Evolutionary conservation across 2,329 filamentous ascomycete genomes (phyloP), one percentile per base, ranked within the genome.

Genomic region (Fulvia fulva): DNA sequence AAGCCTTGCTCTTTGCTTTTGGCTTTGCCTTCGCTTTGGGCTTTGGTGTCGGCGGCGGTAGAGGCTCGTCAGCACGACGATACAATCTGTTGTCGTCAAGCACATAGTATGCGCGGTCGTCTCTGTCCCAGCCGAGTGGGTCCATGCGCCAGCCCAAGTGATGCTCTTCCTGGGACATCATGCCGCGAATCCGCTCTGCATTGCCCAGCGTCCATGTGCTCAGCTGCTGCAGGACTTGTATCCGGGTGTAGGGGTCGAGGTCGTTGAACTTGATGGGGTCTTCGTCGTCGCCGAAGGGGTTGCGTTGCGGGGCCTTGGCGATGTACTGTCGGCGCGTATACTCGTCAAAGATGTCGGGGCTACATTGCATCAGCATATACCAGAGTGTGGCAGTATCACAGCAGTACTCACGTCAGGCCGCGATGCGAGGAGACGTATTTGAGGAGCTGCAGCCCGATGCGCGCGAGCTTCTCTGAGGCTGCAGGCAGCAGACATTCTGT

Each of bases 401-500:
- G 3, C 32, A 28, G 34, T 19, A 81, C 89, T 65, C 83, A 96
- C 91, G 88, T 95, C 50, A 97, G 80, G 63, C 92, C 92, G 63
- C 92, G 88, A 78, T 97, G 91, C 60, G 92, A 96, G 30, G 94
- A 97, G 51, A 97, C 87, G 71, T 89, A 91, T 81, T 97, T 97
- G 59, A 97, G 84, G 21, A 97, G 80, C 55, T 89, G 86, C 47
- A 99, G 82, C 34, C 91, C 93, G 67, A 97, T 90, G 56, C 93
- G 85, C 60, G 88, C 79, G 19, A 99, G 81, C 63, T 87, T 83
- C 46, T 85, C 82, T 1, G 92, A 95, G 30, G 85, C 80, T 19
- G 77, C 76, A 19, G 88, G 87, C 71, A 90, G 92, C 32, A 97
- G 79, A 71, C 91, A 96, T 77, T 96, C 92, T 50, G 82, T 82